Base-by-base conservation (phyloP, 805 yeast species). In the Nakazawaea peltata region DNA sequence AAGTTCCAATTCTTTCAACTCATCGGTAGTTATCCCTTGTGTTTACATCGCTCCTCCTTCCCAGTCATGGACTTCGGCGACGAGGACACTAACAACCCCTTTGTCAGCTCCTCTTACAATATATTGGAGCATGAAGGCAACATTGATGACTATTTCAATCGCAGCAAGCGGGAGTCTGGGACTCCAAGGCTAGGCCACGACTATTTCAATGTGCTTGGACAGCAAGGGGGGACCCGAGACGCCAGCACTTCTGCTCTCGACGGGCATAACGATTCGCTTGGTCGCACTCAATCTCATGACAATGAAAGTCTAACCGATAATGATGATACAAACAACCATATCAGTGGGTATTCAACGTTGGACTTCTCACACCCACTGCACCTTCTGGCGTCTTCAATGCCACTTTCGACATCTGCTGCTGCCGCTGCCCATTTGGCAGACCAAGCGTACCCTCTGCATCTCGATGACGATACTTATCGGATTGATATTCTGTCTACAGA, bases 61-160 rank as follows among this genome's bases (percentile, higher is more conserved):
- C n/a, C n/a, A n/a, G n/a, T 23, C 21, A 51, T 48, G 54, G 47
- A 50, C 34, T 51, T 49, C 43, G 54, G 51, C 25, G 51, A 50
- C 35, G 59, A 55, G 34, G 62, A 57, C 23, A 61, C 56, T 35
- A 57, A 57, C 35, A 58, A 58, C 37, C 63, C 63, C 6, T 58
- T 58, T 44, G 53, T 51, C 3, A 61, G 59, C 12, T 54, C 60
- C 3, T 50, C 57, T 1, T 46, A 51, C 32, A 60, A 59, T 2
- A 50, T 54, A 7, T 40, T 45, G 23, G n/a, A 19, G n/a, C 23
- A 18, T 34, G 43, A 36, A 31, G 48, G 45, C 22, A 32, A 32
- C 28, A 37, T 37, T 22, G 41, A 37, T 13, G 12, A n/a, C n/a
- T 37, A 37, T 26, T 37, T 37, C 31, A 19, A 28, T 18, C 23